Percentiles rank a stretch among this genome's conserved stretches.
These are phyloP conservation scores for Lactifluus rugatus DNA, from an alignment of 768 basidiomycete genomes.

Conservation along the genomic window DNA sequence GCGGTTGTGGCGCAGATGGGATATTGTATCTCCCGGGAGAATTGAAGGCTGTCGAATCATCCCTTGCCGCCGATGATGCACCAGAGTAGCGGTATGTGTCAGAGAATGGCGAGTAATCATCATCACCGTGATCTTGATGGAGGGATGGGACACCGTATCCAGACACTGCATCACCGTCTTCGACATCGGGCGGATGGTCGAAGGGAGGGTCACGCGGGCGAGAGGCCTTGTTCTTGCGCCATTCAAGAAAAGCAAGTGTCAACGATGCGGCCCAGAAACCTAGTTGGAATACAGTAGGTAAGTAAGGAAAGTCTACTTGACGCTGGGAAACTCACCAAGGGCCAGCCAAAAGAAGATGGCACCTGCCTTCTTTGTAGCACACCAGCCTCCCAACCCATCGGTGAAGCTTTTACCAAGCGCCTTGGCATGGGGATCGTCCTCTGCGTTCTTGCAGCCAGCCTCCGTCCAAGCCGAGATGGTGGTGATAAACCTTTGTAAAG, in stretches of 20 bases:
- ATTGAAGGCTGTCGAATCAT: conserved; percentile 21
- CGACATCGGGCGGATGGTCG: conserved; percentile 44
- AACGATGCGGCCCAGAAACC: conserved; percentile 71
- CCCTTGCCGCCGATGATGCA: conserved; percentile 26
- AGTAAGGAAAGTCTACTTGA: background rate
- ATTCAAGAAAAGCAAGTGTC: conserved; percentile 56
- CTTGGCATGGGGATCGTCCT: conserved; percentile 69
- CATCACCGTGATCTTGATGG: conserved; percentile 23
- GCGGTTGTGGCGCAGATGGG: conserved; percentile 27
- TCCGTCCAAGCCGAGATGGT: conserved; percentile 85
- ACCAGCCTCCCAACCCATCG: conserved; percentile 69
- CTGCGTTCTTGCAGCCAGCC: conserved; percentile 78
- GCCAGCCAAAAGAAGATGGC: conserved; percentile 85
- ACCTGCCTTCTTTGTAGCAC: conserved; percentile 85
- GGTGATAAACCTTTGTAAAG: conserved; percentile 47
- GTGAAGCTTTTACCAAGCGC: conserved; percentile 54
- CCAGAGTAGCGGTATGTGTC: conserved; percentile 44
- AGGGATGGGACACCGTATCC: conserved; percentile 41
- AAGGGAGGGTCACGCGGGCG: conserved; percentile 69
- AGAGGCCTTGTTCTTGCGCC: conserved; percentile 56
- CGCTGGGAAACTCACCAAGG: conserved; percentile 43
- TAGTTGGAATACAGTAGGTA: conserved; percentile 27
- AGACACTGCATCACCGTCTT: conserved; percentile 44
- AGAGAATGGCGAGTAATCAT: conserved; percentile 37
- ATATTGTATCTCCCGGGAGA: conserved; percentile 25